Conservation (phyloP, 2,329 filamentous ascomycete species). For the Aphanocladium album region DNA sequence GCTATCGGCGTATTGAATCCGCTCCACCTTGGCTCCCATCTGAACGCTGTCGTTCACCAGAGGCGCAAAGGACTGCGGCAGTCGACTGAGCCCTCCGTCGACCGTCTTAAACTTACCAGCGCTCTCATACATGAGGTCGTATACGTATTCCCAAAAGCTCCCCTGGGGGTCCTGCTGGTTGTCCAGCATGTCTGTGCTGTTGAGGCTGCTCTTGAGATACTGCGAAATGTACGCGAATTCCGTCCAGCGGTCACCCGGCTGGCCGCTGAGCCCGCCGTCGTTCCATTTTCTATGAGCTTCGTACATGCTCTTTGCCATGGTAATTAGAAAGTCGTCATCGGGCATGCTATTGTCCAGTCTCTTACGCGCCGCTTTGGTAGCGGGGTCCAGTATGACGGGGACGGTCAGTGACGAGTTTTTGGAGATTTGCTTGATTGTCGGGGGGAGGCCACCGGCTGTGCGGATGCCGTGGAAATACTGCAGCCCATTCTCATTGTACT, state of each 20-base stretch:
- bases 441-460: constrained; percentile 47
- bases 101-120: constrained; percentile 55
- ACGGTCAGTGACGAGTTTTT: constrained; percentile 38
- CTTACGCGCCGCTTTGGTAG: constrained; percentile 30
- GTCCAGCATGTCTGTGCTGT: constrained; percentile 44
- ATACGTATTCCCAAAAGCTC: constrained; percentile 42
- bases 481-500: constrained; percentile 50
- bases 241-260: constrained; percentile 58
- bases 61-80: constrained; percentile 59
- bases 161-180: constrained; percentile 29
- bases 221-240: constrained; percentile 60
- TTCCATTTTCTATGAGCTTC: constrained; percentile 37
- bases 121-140: constrained; percentile 11
- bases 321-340: constrained; percentile 29
- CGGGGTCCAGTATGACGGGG: constrained; percentile 27
- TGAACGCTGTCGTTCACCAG: constrained; percentile 53
- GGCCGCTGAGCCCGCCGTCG: constrained; percentile 31
- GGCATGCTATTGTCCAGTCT: constrained; percentile 33
- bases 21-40: constrained; percentile 52
- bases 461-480: constrained; percentile 42
- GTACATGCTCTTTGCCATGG: constrained; percentile 39
- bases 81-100: constrained; percentile 49
- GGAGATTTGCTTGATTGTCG: constrained; percentile 43
- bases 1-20: constrained; percentile 47
- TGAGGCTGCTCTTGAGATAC: constrained; percentile 47